Conservation (phyloP, 73 alveolate species). For the Paramecium tetraurelia region DNA sequence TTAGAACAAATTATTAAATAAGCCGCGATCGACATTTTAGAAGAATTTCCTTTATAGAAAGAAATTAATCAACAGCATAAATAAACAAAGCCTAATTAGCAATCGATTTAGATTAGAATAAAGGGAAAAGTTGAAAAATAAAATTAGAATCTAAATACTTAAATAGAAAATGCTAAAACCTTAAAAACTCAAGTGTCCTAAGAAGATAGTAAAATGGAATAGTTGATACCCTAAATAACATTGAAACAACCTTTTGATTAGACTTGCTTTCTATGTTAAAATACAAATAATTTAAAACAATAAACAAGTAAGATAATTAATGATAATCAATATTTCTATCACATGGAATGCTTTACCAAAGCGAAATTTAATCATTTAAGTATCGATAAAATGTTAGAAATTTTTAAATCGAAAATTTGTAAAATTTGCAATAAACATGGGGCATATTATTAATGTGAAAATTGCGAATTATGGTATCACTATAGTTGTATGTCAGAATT, state of each 20-base stretch:
- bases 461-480: background rate
- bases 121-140: background rate
- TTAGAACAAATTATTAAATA: background rate
- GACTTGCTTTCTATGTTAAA: background rate
- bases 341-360: background rate
- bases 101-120: background rate
- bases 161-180: background rate
- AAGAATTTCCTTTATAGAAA: background rate
- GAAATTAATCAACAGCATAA: background rate
- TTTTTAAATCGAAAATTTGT: background rate
- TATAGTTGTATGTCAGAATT: background rate
- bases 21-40: background rate
- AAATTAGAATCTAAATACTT: background rate
- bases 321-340: background rate
- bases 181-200: background rate
- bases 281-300: background rate
- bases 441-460: constrained; percentile 12
- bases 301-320: background rate
- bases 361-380: background rate
- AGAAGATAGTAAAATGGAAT: background rate
- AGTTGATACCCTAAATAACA: background rate
- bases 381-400: background rate
- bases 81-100: background rate
- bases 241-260: background rate
- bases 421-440: background rate